Percentiles rank a stretch among this genome's conserved stretches.
Evolutionary conservation across 331 rosid species (phyloP).

Genomic region (Stylosanthes scabra): DNA sequence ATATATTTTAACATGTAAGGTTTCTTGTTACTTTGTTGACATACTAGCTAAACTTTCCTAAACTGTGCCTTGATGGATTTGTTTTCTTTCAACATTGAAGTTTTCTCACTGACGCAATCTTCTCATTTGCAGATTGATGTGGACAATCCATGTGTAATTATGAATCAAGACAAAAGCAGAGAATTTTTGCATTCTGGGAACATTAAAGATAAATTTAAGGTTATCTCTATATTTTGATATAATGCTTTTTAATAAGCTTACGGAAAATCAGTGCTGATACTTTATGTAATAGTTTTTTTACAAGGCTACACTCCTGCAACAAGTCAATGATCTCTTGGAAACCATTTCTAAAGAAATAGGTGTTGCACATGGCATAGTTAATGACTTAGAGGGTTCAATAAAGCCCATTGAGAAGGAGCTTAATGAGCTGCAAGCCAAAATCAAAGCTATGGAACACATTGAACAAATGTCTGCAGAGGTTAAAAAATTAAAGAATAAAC

Average conservation of each 20-base stretch:
- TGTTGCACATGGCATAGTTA: slow-evolving; percentile 59
- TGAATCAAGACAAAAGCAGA: slow-evolving; percentile 98
- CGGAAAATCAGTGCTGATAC: slow-evolving; percentile 50
- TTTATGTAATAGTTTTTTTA: slow-evolving; percentile 74
- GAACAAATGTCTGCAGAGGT: slow-evolving; percentile 74
- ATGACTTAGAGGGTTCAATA: slow-evolving; percentile 73
- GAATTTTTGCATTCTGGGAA: slow-evolving; percentile 97
- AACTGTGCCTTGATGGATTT: background rate
- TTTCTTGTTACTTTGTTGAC: slow-evolving; percentile 8
- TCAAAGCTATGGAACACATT: slow-evolving; percentile 78
- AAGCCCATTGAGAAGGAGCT: slow-evolving; percentile 87
- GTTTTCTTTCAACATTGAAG: slow-evolving; percentile 11
- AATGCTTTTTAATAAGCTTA: slow-evolving; percentile 25
- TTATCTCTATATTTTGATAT: slow-evolving; percentile 41
- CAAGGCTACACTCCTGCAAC: slow-evolving; percentile 99
- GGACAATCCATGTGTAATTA: slow-evolving; percentile 94
- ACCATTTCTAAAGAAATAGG: slow-evolving; percentile 60
- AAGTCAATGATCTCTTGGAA: slow-evolving; percentile 85
- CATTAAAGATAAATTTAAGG: slow-evolving; percentile 95
- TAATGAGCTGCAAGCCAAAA: slow-evolving; percentile 73
- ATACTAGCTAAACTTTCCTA: background rate
- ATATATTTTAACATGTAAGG: slow-evolving; percentile 20
- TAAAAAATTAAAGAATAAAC: slow-evolving; percentile 83
- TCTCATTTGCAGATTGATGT: slow-evolving; percentile 82
- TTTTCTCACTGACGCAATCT: background rate